These are phyloP conservation scores for Scutellaria galericulata DNA, from an alignment of 257 asterid species.

Conservation along the genomic window DNA sequence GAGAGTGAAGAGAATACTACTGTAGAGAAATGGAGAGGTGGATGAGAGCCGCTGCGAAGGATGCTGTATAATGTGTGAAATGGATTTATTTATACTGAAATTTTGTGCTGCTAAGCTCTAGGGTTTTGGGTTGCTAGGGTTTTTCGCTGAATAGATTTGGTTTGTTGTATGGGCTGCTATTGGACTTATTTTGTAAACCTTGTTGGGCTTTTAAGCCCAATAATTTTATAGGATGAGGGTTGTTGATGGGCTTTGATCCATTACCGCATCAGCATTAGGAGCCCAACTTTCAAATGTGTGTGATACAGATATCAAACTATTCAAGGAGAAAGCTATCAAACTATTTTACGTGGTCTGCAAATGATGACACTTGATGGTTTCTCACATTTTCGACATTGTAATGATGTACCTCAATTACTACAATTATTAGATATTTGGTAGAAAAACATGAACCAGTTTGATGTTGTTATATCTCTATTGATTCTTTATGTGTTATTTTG, in stretches of 20 bases:
- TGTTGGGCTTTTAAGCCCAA: constrained; percentile 11
- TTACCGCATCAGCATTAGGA: background rate
- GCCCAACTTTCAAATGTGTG: too few relatives aligned
- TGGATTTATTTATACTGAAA: constrained; percentile 28
- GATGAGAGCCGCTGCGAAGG: background rate
- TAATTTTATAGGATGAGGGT: background rate
- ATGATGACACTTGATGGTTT: too few relatives aligned
- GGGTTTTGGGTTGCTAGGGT: constrained; percentile 39
- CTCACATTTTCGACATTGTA: too few relatives aligned
- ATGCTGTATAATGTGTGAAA: background rate
- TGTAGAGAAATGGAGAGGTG: too few relatives aligned
- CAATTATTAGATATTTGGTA: too few relatives aligned
- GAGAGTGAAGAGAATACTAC: background rate
- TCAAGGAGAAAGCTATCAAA: too few relatives aligned
- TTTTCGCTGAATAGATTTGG: background rate
- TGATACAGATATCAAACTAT: too few relatives aligned
- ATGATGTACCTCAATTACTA: too few relatives aligned
- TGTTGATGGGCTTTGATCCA: background rate
- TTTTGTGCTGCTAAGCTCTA: constrained; percentile 4
- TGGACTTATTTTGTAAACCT: background rate
- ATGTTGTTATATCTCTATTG: too few relatives aligned
- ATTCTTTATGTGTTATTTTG: too few relatives aligned
- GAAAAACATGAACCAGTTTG: too few relatives aligned
- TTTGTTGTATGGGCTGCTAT: constrained; percentile 8
- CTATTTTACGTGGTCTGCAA: too few relatives aligned